Evolutionary conservation across 805 yeast species (phyloP).

Genomic region (Ogataea degrootiae): DNA sequence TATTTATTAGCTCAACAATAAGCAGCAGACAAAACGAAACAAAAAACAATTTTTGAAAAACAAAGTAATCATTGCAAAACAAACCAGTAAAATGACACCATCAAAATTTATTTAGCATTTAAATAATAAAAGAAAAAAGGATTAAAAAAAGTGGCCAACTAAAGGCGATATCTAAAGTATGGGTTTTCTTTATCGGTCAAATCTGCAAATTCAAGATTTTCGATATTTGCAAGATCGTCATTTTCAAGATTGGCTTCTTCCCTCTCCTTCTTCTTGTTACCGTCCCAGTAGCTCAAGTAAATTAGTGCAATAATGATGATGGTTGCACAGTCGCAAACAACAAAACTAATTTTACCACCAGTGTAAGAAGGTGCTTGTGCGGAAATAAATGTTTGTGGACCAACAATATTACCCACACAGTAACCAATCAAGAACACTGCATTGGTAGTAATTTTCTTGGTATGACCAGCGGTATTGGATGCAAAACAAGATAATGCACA

Average conservation of each 20-base stretch:
- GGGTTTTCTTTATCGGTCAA: conserved; percentile 51
- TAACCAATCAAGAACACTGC: conserved; percentile 55
- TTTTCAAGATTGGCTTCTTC: conserved; percentile 12
- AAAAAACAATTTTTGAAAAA: no score
- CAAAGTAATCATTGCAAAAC: no score
- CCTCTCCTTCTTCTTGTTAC: conserved; percentile 36
- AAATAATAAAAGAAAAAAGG: no score
- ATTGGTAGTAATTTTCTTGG: conserved; percentile 52
- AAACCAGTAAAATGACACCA: no score
- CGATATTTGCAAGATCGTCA: conserved; percentile 9
- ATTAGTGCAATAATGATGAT: conserved; percentile 8
- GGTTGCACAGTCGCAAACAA: conserved; percentile 34
- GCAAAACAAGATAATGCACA: conserved; percentile 20
- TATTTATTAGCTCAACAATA: no score
- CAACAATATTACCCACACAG: conserved; percentile 61
- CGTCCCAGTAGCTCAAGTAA: conserved; percentile 27
- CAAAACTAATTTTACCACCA: conserved; percentile 50
- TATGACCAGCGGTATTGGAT: conserved; percentile 50
- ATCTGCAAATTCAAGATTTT: conserved; percentile 40
- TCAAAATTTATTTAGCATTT: no score
- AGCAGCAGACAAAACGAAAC: no score
- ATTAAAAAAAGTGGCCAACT: not conserved
- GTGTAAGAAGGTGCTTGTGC: conserved; percentile 52
- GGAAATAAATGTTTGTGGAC: conserved; percentile 63
- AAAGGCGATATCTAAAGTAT: conserved; percentile 40